A percentile compares a stretch with the other conserved stretches of the same genome.
These are phyloP conservation scores for Tetracladium setigerum DNA, from an alignment of 495 filamentous ascomycete genomes.

Conservation along the genomic window DNA sequence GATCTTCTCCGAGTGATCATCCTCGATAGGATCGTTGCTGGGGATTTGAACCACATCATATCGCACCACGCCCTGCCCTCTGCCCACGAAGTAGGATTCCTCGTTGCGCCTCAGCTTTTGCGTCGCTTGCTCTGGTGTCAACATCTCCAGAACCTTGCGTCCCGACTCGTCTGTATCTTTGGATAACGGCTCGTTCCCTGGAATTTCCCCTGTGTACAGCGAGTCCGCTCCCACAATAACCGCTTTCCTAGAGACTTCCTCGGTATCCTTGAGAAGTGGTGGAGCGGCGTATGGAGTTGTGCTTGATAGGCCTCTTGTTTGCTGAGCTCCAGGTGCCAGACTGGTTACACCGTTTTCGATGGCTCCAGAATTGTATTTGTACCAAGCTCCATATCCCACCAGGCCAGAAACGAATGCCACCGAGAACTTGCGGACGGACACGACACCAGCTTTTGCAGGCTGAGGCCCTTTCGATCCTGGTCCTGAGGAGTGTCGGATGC, in stretches of 20 bases:
- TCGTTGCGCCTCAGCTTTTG: constrained; percentile 82
- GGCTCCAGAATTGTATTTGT: constrained; percentile 40
- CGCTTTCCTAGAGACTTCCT: constrained; percentile 30
- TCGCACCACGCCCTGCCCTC: constrained; percentile 83
- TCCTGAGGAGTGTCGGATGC: constrained; percentile 34
- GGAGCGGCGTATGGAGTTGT: neutral
- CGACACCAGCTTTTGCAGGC: constrained; percentile 29
- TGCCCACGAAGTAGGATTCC: constrained; percentile 82
- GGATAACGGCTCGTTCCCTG: constrained; percentile 73
- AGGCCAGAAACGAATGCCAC: constrained; percentile 52
- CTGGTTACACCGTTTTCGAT: neutral
- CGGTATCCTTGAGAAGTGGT: constrained; percentile 1
- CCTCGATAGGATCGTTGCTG: constrained; percentile 96
- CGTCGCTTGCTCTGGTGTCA: constrained; percentile 92
- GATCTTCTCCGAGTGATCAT: constrained; percentile 96
- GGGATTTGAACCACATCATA: constrained; percentile 95
- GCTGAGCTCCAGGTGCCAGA: neutral
- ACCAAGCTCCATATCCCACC: constrained; percentile 60
- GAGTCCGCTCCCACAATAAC: constrained; percentile 77
- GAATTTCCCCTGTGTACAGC: constrained; percentile 72
- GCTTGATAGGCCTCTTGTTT: constrained; percentile 9
- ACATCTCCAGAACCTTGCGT: constrained; percentile 81
- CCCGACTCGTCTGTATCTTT: constrained; percentile 79
- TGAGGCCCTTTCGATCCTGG: constrained; percentile 29
- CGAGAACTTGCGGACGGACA: constrained; percentile 57